Percentiles rank a stretch among this genome's conserved stretches.
These are phyloP conservation scores for Xerocomellus intermedius DNA, from an alignment of 768 basidiomycete genomes.

Conservation along the genomic window DNA sequence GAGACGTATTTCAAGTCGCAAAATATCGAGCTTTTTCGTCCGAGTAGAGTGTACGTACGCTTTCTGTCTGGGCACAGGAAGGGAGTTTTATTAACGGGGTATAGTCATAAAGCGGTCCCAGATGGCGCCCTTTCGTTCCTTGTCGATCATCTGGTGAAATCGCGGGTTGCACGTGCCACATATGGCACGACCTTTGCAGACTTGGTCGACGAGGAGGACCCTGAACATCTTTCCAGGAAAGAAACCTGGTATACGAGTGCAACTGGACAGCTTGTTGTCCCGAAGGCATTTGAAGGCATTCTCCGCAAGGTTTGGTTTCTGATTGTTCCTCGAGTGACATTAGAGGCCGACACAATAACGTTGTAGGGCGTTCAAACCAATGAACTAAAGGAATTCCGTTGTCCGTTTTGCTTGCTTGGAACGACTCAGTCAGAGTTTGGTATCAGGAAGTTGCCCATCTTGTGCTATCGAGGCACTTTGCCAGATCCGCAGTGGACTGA, in stretches of 20 bases:
- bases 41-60: slow-evolving; percentile 46
- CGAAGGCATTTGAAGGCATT: slow-evolving; percentile 2
- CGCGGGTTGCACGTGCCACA: slow-evolving; percentile 43
- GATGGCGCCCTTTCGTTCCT: slow-evolving; percentile 42
- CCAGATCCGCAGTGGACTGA: slow-evolving; percentile 14
- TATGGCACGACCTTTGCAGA: slow-evolving; percentile 52
- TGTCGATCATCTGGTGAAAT: slow-evolving; percentile 44
- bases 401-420: background rate
- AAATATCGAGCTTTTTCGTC: slow-evolving; percentile 43
- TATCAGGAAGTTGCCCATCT: background rate
- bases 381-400: slow-evolving; percentile 17
- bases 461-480: slow-evolving; percentile 14
- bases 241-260: slow-evolving; percentile 1
- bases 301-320: slow-evolving; percentile 7
- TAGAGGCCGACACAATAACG: background rate
- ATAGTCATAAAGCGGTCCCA: slow-evolving; percentile 46
- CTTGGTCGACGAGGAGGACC: background rate
- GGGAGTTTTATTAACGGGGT: background rate
- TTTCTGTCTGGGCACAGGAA: background rate
- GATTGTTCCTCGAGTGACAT: background rate
- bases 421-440: background rate
- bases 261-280: slow-evolving; percentile 1
- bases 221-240: slow-evolving; percentile 9
- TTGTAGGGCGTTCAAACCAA: slow-evolving; percentile 7
- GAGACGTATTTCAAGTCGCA: slow-evolving; percentile 33